Conservation (phyloP, 2,329 filamentous ascomycete genomes). For the Helminthosporium solani region DNA sequence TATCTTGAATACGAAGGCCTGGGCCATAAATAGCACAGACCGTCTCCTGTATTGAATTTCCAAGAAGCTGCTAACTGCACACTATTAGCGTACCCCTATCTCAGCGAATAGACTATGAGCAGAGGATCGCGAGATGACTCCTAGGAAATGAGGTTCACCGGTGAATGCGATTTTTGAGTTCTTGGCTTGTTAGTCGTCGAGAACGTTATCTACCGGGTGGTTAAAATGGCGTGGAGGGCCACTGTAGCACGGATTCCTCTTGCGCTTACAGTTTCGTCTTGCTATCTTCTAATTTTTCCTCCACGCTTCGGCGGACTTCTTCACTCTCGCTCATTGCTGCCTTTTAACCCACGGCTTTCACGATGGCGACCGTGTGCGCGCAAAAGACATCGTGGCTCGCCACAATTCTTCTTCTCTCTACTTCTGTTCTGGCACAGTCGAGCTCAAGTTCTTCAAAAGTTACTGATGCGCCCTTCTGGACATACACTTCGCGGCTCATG, state of each 20-base stretch:
- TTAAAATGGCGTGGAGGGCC: not conserved
- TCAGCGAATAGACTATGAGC: slow-evolving; percentile 1
- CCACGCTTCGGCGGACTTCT: not conserved
- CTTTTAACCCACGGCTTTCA: slow-evolving; percentile 3
- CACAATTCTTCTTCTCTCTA: slow-evolving; percentile 12
- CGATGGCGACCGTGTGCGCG: slow-evolving; percentile 19
- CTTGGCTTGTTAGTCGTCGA: not conserved
- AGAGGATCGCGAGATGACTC: not conserved
- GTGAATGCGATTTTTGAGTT: not conserved
- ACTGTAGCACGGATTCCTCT: not conserved
- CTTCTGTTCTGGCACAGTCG: slow-evolving; percentile 14
- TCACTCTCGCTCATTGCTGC: slow-evolving; percentile 2
- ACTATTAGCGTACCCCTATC: not conserved
- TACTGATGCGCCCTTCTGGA: slow-evolving; percentile 21
- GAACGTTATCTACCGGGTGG: not conserved
- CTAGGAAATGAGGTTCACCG: not conserved
- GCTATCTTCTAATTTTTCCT: no score
- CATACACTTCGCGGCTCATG: slow-evolving; percentile 21
- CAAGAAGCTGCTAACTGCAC: not conserved
- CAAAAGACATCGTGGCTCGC: slow-evolving; percentile 14
- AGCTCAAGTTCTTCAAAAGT: not conserved
- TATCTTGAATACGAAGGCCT: slow-evolving; percentile 3
- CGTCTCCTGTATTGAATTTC: no score
- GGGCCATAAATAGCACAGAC: slow-evolving; percentile 11
- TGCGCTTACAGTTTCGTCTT: not conserved